Evolutionary conservation across 148 eudicot genomes (phyloP).

Genomic region (Oxyria digyna): DNA sequence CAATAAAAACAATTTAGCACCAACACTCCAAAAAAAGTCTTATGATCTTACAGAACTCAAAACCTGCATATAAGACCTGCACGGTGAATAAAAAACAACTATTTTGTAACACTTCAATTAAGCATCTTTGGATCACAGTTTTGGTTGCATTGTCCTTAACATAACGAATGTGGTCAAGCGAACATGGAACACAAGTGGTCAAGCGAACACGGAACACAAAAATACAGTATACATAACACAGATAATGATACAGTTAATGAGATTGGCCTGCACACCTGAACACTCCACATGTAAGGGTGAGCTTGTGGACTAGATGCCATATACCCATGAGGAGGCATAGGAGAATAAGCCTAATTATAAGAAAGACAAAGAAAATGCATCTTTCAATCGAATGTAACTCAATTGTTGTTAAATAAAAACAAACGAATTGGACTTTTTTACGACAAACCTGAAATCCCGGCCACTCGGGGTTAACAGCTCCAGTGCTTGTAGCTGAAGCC

Average conservation of each 20-base stretch:
- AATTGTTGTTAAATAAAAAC: neutral
- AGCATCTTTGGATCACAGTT: neutral
- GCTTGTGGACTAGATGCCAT: constrained; percentile 89
- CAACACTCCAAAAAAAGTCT: neutral
- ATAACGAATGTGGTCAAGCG: neutral
- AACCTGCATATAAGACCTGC: neutral
- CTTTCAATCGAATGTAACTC: neutral
- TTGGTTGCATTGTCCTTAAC: neutral
- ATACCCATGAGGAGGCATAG: constrained; percentile 82
- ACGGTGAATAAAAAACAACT: neutral
- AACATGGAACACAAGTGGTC: no score
- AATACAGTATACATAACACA: neutral
- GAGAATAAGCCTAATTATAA: constrained; percentile 64
- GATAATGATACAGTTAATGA: neutral
- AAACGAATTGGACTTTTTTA: neutral
- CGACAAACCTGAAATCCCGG: constrained; percentile 82
- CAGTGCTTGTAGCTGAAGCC: constrained; percentile 40
- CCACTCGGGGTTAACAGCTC: constrained; percentile 77
- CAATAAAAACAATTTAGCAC: neutral
- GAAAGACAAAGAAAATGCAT: neutral
- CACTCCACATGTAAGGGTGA: constrained; percentile 99
- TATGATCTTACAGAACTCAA: neutral
- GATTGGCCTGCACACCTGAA: constrained; percentile 49
- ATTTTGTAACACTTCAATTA: neutral
- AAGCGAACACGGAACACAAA: neutral